Evolutionary conservation across 768 basidiomycete species (phyloP), one percentile per base, ranked within the genome.

Genomic region (Hygrophorus pudorinus): DNA sequence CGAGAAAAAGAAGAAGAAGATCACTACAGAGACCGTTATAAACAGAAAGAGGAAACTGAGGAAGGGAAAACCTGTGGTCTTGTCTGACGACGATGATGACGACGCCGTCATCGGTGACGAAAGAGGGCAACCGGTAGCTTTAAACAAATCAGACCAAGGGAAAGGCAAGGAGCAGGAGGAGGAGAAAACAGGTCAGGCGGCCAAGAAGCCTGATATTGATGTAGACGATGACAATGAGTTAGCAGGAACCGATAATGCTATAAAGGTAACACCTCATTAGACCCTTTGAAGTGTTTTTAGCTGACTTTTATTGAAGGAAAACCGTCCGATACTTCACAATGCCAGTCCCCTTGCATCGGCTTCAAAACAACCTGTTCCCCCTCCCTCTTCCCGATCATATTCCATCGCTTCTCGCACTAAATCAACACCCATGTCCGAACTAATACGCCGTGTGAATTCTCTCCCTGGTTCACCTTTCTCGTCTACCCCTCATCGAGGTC

Each of bases 381-480:
- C 58, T 36, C 54, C 65, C 36, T 36, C 63, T 21, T 53, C 60
- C 41, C 59, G 65, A 14, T 62, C 62, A 5, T 70, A 74, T 48
- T 69, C 72, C 38, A 66, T 76, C 47, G 72, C 71, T n/a, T 65
- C 73, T 3, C 65, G 65, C 41, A 62, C 58, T 2, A 78, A 70
- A 51, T 59, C 69, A 17, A 75, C 77, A 2, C 73, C 81, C 3
- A 82, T 88, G 80, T 72, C 77, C 39, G 85, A 86, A 57, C 74
- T 86, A 49, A 84, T 87, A 49, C 73, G 76, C 38, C 79, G 77
- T 44, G 84, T 77, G 24, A 80, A 78, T 55, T 77, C 81, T 1
- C 67, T 74, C 47, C 78, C 81, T 12, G 74, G 67, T 43, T 81
- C 84, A 8, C 81, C 79, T 0, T 79, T 76, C 56, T 54, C 65